These are phyloP conservation scores for Thraustochytrium striatum DNA, from an alignment of 352 stramenopile species.

Conservation along the genomic window DNA sequence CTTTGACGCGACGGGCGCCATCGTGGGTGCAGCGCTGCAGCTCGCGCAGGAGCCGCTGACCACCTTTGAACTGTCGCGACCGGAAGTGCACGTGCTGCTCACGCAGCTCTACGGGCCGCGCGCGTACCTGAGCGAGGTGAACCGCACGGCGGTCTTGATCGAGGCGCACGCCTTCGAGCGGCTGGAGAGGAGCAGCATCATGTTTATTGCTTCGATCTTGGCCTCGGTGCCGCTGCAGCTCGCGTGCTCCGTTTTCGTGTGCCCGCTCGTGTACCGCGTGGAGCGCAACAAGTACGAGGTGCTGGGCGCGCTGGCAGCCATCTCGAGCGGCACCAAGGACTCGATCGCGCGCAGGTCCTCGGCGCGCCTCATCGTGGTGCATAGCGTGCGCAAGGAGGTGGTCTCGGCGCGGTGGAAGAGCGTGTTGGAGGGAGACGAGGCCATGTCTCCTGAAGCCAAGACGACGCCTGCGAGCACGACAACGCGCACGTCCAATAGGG, in stretches of 20 bases:
- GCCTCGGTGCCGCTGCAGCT: too few species aligned
- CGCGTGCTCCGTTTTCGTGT: slow-evolving; percentile 6
- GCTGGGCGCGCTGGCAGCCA: slow-evolving; percentile 9
- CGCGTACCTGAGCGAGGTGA: slow-evolving; percentile 24
- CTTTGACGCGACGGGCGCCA: slow-evolving; percentile 27
- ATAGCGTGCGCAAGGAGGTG: slow-evolving; percentile 15
- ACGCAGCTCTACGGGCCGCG: not conserved
- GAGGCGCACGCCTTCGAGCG: too few species aligned
- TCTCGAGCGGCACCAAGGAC: not conserved
- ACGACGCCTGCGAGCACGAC: too few species aligned
- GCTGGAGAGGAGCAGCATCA: too few species aligned
- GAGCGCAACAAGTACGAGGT: slow-evolving; percentile 46
- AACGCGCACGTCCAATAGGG: too few species aligned
- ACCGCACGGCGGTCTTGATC: slow-evolving; percentile 3
- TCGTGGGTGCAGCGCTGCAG: not conserved
- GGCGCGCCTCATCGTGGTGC: slow-evolving; percentile 7
- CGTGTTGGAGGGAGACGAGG: too few species aligned
- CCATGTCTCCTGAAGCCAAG: not conserved
- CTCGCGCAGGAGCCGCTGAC: not conserved
- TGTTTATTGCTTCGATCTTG: too few species aligned
- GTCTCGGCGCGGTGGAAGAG: not conserved
- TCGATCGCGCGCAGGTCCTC: slow-evolving; percentile 7
- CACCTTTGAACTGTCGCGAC: slow-evolving; percentile 14
- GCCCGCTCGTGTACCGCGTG: not conserved
- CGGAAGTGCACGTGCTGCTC: slow-evolving; percentile 20